Evolutionary conservation across 192 early-diverging fungal species (phyloP), one percentile per base, ranked within the genome.

Genomic region (Kappamyces sp.): DNA sequence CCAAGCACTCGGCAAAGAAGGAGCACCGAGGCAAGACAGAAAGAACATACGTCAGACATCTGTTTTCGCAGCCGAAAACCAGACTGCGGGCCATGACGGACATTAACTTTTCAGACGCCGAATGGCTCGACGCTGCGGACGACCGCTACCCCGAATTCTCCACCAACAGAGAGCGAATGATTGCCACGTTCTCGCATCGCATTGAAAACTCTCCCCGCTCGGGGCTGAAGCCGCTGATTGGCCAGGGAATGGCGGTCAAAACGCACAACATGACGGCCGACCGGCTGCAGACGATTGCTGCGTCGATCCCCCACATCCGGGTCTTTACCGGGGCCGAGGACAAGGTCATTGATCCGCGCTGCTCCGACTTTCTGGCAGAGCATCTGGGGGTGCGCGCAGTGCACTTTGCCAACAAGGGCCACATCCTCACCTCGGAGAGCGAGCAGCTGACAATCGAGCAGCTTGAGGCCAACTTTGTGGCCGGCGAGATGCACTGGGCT

Each of bases 401-500:
- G 3, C 47, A 31, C 15, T 35, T 57, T 6, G 34, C 12, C 42
- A 15, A 32, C 40, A 57, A 57, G 15, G 55, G 55, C 5, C 55
- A 57, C 15, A 15, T n/a, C 6, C 10, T 57, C 7, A 5, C 34
- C 31, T 3, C 38, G 6, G 55, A 57, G 47, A 15, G 13, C 8
- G 36, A 41, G 7, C 33, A 32, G 2, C 41, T 44, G 41, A 57
- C 34, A 3, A n/a, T 6, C 6, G 41, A 7, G 3, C 31, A 33
- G 31, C 7, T 57, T 1, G 38, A 41, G 33, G 5, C 2, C 36
- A 41, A 41, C 40, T 31, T 57, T 35, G 8, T 5, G 1, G 6
- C n/a, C 4, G 55, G 55, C 7, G 55, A 57, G 33, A 15, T 13
- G 7, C 38, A 44, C 42, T 57, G 55, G 55, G 52, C 52, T 23